Evolutionary conservation across 441 rosid genomes (phyloP), one percentile per base, ranked within the genome.

Genomic region (Pelargonium fulgidum): DNA sequence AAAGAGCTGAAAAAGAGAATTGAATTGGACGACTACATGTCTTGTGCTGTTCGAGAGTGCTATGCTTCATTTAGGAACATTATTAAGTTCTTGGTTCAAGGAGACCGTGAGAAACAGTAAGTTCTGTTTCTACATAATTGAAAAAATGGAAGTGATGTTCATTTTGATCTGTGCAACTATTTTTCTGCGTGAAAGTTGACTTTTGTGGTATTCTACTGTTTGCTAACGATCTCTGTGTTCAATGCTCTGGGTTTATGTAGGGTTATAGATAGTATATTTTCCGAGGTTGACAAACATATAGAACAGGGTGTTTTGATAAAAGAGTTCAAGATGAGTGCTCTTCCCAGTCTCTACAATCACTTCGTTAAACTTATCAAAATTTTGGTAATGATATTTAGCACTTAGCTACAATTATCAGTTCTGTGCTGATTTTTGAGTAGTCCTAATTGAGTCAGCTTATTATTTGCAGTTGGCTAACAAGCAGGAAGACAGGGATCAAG

Each of bases 41-140:
- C 82, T 66, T 92, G 92, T 75, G 99, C 99, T 76, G 92, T 95
- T 77, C 70, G 84, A 69, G 98, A 96, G 81, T 96, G 99, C 84
- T 96, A 91, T 82, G 97, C 96, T 76, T 93, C 97, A 72, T 84
- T 95, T 82, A 84, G 72, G 83, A 90, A 83, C 75, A 88, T 92
- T 76, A 88, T 95, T 63, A 87, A 48, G 72, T 74, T 73, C 69
- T 76, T 95, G 90, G 99, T 95, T 79, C 92, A 84, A 79, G 95
- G 92, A 73, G 5, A 67, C 9, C 85, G 78, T 29, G 98, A 95
- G 73, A 87, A 64, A 77, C 58, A 42, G 99, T 89, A 84, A 85
- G 98, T 78, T 77, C 17, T 68, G 41, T 44, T 70, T 5, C 24
- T 24, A 42, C 75, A 24, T 19, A 68, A 65, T 24, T 62, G 65